Evolutionary conservation across 2,329 filamentous ascomycete species (phyloP), one percentile per base, ranked within the genome.

Genomic region (Ophiostoma ulmi): DNA sequence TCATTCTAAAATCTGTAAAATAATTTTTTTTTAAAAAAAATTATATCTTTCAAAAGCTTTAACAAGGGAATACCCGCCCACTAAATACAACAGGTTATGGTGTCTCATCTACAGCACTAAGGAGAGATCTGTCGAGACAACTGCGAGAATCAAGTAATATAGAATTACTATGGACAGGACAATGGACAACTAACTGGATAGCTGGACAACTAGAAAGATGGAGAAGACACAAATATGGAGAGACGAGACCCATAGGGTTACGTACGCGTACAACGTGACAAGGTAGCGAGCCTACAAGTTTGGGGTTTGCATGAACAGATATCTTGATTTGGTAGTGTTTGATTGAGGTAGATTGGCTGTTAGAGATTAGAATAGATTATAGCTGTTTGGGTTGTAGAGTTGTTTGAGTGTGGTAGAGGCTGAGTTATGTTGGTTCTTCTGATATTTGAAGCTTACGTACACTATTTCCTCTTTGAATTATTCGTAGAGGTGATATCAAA

Each of bases 61-160:
- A 20, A 6, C 44, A 55, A 55, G 52, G 52, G n/a, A 55, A 26
- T 26, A 20, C 58, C 58, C 58, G 58, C 26, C 55, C 26, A 63
- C 58, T 63, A 61, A 61, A 20, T 8, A 17, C 58, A 63, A 35
- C 52, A 13, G n/a, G n/a, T 58, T 22, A 11, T 58, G 10, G 22
- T 58, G 22, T 58, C n/a, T 58, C 52, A 58, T 58, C 44, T 48
- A 20, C 44, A 48, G 44, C 44, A 48, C 44, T 48, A 48, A 48
- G 7, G 17, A 48, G 41, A 5, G 44, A 48, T 48, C 44, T 26
- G 22, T 58, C 52, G n/a, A 26, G 31, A 31, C 31, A 31, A 4
- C 3, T 31, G 31, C 22, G 4, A 17, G 52, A 58, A 26, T 58
- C n/a, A 58, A 22, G 22, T 31, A 58, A 26, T 48, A 17, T 14